These are phyloP conservation scores for Flagelloscypha sp. DNA, from an alignment of 768 basidiomycete species.

Conservation along the genomic window DNA sequence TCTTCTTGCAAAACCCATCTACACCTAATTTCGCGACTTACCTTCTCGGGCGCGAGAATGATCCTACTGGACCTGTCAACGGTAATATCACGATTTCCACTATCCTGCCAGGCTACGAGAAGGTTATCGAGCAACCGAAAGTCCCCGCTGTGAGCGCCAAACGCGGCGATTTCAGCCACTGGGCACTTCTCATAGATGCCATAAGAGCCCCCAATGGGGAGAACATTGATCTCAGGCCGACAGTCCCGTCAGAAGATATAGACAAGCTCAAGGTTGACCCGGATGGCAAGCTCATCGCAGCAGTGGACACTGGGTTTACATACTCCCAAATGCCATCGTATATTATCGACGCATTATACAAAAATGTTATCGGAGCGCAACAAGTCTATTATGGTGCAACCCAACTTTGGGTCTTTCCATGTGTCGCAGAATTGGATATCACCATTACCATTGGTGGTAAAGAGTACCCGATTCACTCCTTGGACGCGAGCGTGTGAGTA, in stretches of 20 bases:
- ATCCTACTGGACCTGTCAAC: constrained; percentile 10
- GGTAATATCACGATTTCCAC: constrained; percentile 16
- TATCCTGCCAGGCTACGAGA: constrained; percentile 13
- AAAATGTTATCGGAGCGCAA: constrained; percentile 14
- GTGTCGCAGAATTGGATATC: constrained; percentile 15
- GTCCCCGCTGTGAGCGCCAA: constrained; percentile 12
- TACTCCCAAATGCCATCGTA: constrained; percentile 10
- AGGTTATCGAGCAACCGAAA: constrained; percentile 12
- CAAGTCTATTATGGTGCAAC: constrained; percentile 2
- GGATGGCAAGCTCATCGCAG: constrained; percentile 11
- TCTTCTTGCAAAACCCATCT: constrained; percentile 16
- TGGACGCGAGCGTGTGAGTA: constrained; percentile 14
- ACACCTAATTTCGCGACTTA: constrained; percentile 17
- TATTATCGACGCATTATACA: constrained; percentile 18
- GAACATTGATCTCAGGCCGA: constrained; percentile 8
- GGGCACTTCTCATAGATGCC: constrained; percentile 10
- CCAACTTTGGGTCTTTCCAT: constrained; percentile 15
- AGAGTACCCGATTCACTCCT: constrained; percentile 15
- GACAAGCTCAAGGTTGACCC: constrained; percentile 7
- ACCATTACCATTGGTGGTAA: constrained; percentile 14
- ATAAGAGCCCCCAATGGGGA: constrained; percentile 19
- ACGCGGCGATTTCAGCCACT: constrained; percentile 10
- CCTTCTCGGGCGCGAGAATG: constrained; percentile 9
- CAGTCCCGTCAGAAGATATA: too few relatives aligned
- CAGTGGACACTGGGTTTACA: constrained; percentile 15